Evolutionary conservation across 345 rosid genomes (phyloP).

Genomic region (Populus pruinosa): DNA sequence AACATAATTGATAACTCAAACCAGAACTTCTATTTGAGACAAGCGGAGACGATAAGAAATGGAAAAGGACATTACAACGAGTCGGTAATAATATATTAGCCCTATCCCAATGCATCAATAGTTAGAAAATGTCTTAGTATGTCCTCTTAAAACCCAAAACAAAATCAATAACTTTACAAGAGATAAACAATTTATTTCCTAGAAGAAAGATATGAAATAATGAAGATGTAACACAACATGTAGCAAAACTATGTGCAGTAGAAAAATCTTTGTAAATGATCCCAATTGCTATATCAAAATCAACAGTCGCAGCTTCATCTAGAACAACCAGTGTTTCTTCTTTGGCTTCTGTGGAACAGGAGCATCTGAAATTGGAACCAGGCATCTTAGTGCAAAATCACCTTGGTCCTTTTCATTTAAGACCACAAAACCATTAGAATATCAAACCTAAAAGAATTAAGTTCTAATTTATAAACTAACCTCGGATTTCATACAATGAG

Average conservation of each 20-base stretch:
- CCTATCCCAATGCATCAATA: too few species aligned
- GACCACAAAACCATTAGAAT: not conserved
- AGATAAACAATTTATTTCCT: not conserved
- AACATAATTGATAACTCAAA: too few species aligned
- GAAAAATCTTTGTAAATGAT: not conserved
- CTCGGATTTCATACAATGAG: constrained; percentile 80
- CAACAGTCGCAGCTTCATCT: constrained; percentile 25
- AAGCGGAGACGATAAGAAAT: not conserved
- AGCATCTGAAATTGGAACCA: constrained; percentile 47
- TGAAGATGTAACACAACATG: not conserved
- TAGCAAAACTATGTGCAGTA: too few species aligned
- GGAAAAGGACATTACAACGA: not conserved
- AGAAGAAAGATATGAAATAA: not conserved
- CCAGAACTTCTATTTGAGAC: too few species aligned
- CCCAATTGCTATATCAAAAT: not conserved
- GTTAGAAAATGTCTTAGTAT: too few species aligned
- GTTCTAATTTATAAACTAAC: constrained; percentile 34
- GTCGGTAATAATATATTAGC: too few species aligned
- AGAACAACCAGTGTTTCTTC: constrained; percentile 95
- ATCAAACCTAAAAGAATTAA: not conserved
- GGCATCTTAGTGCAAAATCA: not conserved
- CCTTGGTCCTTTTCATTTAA: not conserved
- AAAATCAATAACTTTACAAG: not conserved
- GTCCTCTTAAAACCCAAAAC: too few species aligned
- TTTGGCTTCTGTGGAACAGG: constrained; percentile 63